phyloP scores from a whole-genome alignment of 495 filamentous ascomycete genomes.

The Margaritispora aquatica region DNA sequence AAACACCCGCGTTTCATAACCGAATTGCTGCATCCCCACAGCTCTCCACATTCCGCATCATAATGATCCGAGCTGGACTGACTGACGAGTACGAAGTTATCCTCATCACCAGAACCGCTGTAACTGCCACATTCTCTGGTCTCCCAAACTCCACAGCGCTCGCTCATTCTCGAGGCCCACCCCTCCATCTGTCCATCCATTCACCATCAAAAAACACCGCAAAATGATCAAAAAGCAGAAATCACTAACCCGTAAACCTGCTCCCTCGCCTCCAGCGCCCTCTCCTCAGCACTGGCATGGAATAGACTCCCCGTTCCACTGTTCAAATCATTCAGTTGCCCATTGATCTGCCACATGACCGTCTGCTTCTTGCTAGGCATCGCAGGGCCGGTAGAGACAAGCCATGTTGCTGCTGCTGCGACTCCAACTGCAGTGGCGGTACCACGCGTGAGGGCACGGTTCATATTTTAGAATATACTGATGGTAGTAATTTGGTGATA shows the following conservation, averaged over 20 bases:
- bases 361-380: constrained; percentile 11
- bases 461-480: too few relatives aligned
- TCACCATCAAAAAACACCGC: neutral
- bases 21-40: neutral
- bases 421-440: neutral
- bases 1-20: neutral
- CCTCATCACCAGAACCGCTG: too few relatives aligned
- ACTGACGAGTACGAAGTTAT: too few relatives aligned
- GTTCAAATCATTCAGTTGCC: constrained; percentile 3
- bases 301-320: neutral
- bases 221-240: neutral
- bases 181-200: neutral
- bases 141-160: neutral
- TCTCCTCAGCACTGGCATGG: neutral
- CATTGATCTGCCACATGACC: constrained; percentile 3
- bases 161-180: neutral
- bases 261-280: neutral
- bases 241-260: constrained; percentile 5
- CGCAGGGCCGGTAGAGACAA: neutral
- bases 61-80: too few relatives aligned
- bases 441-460: neutral
- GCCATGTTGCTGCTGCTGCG: neutral
- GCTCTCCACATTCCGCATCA: neutral
- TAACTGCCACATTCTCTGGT: too few relatives aligned
- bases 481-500: too few relatives aligned